A percentile compares a stretch with the other conserved stretches of the same genome.
phyloP scores from a whole-genome alignment of 768 basidiomycete genomes.

The Porphyrellus cyaneotinctus region DNA sequence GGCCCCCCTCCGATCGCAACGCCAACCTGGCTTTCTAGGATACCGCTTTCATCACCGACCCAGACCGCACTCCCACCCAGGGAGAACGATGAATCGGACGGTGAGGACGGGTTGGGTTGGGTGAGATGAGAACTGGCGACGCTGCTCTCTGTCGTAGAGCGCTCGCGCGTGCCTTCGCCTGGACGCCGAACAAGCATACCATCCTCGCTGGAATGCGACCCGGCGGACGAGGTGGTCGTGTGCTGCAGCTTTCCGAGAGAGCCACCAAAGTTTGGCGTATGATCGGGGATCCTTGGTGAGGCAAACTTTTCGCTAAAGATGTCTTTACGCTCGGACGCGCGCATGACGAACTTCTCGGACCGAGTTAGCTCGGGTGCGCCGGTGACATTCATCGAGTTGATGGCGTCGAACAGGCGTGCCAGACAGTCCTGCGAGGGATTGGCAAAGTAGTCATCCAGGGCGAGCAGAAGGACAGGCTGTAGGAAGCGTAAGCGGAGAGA shows the following conservation, averaged over 20 bases:
- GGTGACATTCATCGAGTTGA: constrained; percentile 89
- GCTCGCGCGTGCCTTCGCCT: constrained; percentile 34
- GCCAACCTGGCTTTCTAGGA: constrained; percentile 42
- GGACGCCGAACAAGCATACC: constrained; percentile 46
- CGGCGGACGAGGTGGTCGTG: constrained; percentile 48
- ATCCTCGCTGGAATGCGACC: constrained; percentile 69
- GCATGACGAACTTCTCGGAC: constrained; percentile 84
- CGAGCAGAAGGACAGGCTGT: constrained; percentile 89
- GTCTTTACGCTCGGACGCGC: constrained; percentile 87
- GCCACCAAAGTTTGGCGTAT: neutral
- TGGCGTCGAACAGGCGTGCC: constrained; percentile 83
- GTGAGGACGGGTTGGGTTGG: constrained; percentile 44
- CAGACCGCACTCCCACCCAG: constrained; percentile 80
- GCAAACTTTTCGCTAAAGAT: constrained; percentile 84
- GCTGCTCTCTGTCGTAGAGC: constrained; percentile 40
- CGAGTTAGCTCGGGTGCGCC: constrained; percentile 73
- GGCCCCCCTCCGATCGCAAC: constrained; percentile 41
- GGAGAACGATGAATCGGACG: constrained; percentile 71
- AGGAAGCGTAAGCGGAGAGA: constrained; percentile 4
- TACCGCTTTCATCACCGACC: constrained; percentile 71
- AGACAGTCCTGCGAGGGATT: constrained; percentile 89
- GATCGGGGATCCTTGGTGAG: constrained; percentile 20
- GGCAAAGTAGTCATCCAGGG: constrained; percentile 91
- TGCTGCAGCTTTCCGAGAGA: constrained; percentile 36
- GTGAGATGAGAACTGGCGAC: constrained; percentile 29